A percentile compares a stretch with the other conserved stretches of the same genome.
phyloP scores from a whole-genome alignment of 2,329 filamentous ascomycete species.

The Trichoderma koningiopsis region DNA sequence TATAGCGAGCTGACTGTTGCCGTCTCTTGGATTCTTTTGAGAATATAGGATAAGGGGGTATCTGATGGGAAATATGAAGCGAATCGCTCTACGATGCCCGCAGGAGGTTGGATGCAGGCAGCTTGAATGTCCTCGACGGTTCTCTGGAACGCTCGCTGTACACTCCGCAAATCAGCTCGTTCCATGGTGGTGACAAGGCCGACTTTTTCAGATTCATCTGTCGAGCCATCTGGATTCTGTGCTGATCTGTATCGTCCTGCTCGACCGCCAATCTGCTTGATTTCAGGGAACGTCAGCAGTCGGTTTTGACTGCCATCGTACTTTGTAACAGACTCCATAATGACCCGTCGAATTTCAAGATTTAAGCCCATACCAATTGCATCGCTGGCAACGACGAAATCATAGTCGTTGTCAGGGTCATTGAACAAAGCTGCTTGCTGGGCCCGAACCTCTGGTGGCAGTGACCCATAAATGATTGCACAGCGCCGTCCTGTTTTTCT shows the following conservation, averaged over 20 bases:
- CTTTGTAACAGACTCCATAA: constrained; percentile 81
- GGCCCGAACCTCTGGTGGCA: constrained; percentile 90
- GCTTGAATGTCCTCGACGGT: constrained; percentile 67
- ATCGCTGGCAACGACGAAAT: constrained; percentile 90
- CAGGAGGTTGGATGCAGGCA: constrained; percentile 76
- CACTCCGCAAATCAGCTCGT: constrained; percentile 62
- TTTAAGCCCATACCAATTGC: constrained; percentile 98
- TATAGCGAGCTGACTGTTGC: constrained; percentile 66
- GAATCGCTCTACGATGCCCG: constrained; percentile 72
- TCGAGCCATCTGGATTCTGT: constrained; percentile 35
- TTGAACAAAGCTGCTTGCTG: constrained; percentile 94
- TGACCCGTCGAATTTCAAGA: constrained; percentile 83
- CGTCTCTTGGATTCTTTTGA: constrained; percentile 73
- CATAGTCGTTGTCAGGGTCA: constrained; percentile 92
- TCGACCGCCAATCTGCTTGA: constrained; percentile 93
- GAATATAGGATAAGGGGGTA: constrained; percentile 81
- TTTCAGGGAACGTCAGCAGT: constrained; percentile 69
- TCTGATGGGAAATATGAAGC: constrained; percentile 77
- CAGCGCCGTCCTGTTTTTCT: constrained; percentile 73
- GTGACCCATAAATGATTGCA: constrained; percentile 87
- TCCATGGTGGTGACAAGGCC: constrained; percentile 83
- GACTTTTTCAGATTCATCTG: constrained; percentile 45
- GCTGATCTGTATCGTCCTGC: constrained; percentile 82
- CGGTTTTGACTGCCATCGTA: constrained; percentile 62
- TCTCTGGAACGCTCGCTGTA: constrained; percentile 63